Evolutionary conservation across 257 asterid genomes (phyloP), one percentile per base, ranked within the genome.

Genomic region (Solanum tarapatanum): DNA sequence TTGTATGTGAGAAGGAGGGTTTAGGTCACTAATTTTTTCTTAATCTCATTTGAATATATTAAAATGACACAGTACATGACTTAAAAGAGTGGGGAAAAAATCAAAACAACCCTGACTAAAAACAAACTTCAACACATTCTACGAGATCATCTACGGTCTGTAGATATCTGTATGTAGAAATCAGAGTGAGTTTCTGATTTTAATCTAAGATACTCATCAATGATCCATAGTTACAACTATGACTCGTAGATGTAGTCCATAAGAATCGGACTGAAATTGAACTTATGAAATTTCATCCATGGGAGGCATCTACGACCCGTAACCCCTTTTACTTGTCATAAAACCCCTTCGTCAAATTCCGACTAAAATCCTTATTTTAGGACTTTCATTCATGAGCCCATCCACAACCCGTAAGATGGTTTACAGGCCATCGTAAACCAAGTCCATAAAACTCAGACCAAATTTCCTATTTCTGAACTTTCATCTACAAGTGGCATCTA

Each of bases 111-210:
- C 4, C 2, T 55, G 24, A 19, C 9, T 2, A 7, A 55, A 19
- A 2, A 55, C 4, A 1, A 7, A 7, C 10, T 55, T 55, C 11
- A 19, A 2, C 64, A 55, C n/a, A 3, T 55, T 55, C 2, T 6
- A 55, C 9, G 11, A 55, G 11, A 55, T 55, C 64, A 55, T 55
- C 10, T 17, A 17, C 9, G 10, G 2, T 55, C 11, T 7, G n/a
- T 55, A 2, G 4, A 55, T 55, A 2, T 1, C 0, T 55, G n/a
- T 55, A 0, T 2, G 0, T 55, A 0, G 11, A 55, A 55, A 55
- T 17, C 4, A 55, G 0, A 55, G 64, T 17, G 24, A 55, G 0
- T 55, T 17, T 55, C 1, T 6, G 10, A 55, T 8, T 55, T 55
- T 19, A 55, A 55, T 17, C 24, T 55, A 17, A n/a, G 0, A 55